phyloP scores from a whole-genome alignment of 352 stramenopile species.

The Phytophthora idaei region DNA sequence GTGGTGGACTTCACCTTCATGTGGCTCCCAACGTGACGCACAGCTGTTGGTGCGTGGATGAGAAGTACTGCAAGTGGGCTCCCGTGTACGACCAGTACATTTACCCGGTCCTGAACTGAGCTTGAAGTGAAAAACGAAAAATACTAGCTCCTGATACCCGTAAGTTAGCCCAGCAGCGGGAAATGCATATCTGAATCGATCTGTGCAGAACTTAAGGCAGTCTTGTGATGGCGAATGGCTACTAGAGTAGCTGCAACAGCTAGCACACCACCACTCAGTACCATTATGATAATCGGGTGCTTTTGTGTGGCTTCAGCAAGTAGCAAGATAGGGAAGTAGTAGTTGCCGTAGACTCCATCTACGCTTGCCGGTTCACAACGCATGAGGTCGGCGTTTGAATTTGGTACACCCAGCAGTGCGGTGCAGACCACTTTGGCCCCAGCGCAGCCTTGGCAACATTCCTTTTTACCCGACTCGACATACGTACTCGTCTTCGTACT shows the following conservation, averaged over 20 bases:
- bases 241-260: constrained; percentile 20
- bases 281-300: too few species aligned
- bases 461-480: constrained; percentile 21
- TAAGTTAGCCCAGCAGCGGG: constrained; percentile 34
- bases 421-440: constrained; percentile 34
- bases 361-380: constrained; percentile 43
- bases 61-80: constrained; percentile 28
- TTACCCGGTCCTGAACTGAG: constrained; percentile 14
- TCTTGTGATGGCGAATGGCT: constrained; percentile 29
- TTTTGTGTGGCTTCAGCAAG: constrained; percentile 19
- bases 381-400: constrained; percentile 47
- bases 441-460: constrained; percentile 58
- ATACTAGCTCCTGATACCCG: too few species aligned
- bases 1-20: constrained; percentile 15
- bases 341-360: constrained; percentile 21
- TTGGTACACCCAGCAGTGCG: constrained; percentile 43
- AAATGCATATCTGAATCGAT: constrained; percentile 50
- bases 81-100: constrained; percentile 28
- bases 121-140: too few species aligned
- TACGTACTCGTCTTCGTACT: constrained; percentile 24
- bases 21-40: constrained; percentile 21
- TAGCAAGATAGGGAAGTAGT: constrained; percentile 30
- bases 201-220: neutral
- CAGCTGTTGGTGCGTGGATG: constrained; percentile 21
- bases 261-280: too few species aligned